Evolutionary conservation across 164 flowering plant genomes (phyloP).

Genomic region (Magnolia officinalis): DNA sequence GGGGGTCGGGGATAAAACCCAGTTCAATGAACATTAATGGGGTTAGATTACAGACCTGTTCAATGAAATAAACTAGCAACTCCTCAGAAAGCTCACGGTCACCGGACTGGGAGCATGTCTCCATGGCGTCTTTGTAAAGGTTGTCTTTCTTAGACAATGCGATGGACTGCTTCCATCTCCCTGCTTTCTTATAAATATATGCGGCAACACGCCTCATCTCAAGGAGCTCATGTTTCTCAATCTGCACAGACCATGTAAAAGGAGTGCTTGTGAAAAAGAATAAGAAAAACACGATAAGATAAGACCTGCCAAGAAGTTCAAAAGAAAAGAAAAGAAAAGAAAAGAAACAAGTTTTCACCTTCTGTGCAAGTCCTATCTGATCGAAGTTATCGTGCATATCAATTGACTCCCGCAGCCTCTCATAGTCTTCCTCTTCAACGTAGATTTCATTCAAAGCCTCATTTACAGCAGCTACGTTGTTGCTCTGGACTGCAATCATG

Average conservation of each 20-base stretch:
- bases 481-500: constrained; percentile 99
- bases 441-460: constrained; percentile 91
- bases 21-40: background rate
- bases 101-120: constrained; percentile 95
- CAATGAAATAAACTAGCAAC: constrained; percentile 94
- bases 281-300: background rate
- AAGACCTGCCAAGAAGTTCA: background rate
- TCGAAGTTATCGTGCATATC: constrained; percentile 97
- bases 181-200: constrained; percentile 94
- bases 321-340: background rate
- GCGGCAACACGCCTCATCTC: constrained; percentile 99
- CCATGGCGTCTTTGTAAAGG: constrained; percentile 96
- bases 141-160: constrained; percentile 96
- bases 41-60: constrained; percentile 54
- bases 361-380: constrained; percentile 97
- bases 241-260: constrained; percentile 39
- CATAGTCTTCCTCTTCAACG: constrained; percentile 93
- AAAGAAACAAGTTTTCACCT: constrained; percentile 44
- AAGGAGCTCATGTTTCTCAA: constrained; percentile 98
- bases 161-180: constrained; percentile 99
- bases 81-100: constrained; percentile 96
- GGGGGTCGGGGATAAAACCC: too few species aligned
- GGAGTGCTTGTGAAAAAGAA: background rate
- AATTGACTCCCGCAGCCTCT: constrained; percentile 85
- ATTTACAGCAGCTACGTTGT: constrained; percentile 92